Evolutionary conservation across 495 filamentous ascomycete genomes (phyloP), one percentile per base, ranked within the genome.

Genomic region (Trypethelium eluteriae): DNA sequence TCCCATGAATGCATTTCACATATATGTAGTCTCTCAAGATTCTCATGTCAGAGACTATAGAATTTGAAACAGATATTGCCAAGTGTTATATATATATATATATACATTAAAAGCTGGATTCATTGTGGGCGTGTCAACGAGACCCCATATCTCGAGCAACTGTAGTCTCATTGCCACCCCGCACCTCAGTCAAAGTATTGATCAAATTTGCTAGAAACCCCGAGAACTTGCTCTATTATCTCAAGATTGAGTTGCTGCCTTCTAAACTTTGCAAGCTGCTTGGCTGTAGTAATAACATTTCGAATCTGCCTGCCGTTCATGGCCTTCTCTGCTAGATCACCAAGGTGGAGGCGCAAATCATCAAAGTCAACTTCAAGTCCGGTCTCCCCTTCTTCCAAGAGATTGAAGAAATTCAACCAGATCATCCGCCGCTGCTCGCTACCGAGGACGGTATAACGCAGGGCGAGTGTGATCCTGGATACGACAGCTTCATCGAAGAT

Each of bases 401-500:
- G 64, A 1, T 46, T 18, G 44, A 66, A 18, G 49, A 66, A 66
- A 36, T 66, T 66, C 1, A 0, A 59, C 46, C 35, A 66, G 35
- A 66, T 66, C 3, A 38, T 16, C 3, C 6, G 0, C 5, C 35
- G 14, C 47, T 61, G 46, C 6, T 7, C 18, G 11, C 64, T 62
- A 56, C 70, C 66, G 38, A 81, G 73, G 1, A 65, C 64, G 3
- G 76, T 78, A 65, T 81, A 83, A 66, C 77, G 76, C 2, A 84
- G 71, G 38, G 71, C 76, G 2, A 82, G 69, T 64, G 83, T 79
- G 44, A 80, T 79, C 2, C 79, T 72, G 0, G 78, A 78, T 63
- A 74, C 71, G 66, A 81, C 78, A 2, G 77, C 78, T 62, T 81
- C 75, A 65, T 82, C 80, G 56, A 83, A 77, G 4, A 71, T 78